A percentile compares a stretch with the other conserved stretches of the same genome.
Conservation (phyloP, 1,284 basidiomycete genomes). For the Cutaneotrichosporon daszewskae region DNA sequence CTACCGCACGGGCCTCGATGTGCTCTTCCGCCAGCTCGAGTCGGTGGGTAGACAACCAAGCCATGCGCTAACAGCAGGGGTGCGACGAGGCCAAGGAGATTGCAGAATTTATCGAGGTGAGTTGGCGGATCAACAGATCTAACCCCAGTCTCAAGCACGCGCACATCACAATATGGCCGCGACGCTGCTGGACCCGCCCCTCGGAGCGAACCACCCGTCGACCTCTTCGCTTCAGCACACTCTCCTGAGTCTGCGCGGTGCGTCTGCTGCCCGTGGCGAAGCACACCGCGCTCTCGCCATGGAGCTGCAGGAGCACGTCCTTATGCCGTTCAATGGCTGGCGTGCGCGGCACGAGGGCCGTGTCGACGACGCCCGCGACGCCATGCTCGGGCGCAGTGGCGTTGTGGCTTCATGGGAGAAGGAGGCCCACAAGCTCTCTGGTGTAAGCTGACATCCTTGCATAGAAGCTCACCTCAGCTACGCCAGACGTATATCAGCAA, state of each 20-base stretch:
- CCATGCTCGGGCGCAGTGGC: constrained; percentile 52
- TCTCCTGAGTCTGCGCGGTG: constrained; percentile 30
- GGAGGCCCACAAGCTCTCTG: constrained; percentile 34
- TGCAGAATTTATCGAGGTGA: constrained; percentile 69
- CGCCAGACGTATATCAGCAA: constrained; percentile 72
- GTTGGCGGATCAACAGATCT: constrained; percentile 9
- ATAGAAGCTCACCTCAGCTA: constrained; percentile 46
- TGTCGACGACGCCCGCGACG: constrained; percentile 31
- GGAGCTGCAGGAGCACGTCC: constrained; percentile 38
- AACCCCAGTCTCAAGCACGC: constrained; percentile 49
- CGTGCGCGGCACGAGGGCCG: constrained; percentile 36
- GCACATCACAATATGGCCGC: constrained; percentile 53
- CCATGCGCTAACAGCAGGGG: constrained; percentile 20
- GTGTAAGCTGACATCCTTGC: constrained; percentile 37
- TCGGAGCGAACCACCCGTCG: constrained; percentile 14
- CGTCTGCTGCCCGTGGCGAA: constrained; percentile 34
- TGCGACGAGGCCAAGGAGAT: constrained; percentile 71
- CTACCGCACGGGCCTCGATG: constrained; percentile 72
- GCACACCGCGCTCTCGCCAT: constrained; percentile 35
- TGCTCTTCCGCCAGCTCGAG: constrained; percentile 68
- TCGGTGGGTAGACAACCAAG: constrained; percentile 54
- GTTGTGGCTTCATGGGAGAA: constrained; percentile 66
- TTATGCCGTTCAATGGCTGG: constrained; percentile 40
- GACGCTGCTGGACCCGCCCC: constrained; percentile 35
- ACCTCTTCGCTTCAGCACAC: constrained; percentile 40